These are phyloP conservation scores for Dactylella cylindrospora DNA, from an alignment of 2,329 filamentous ascomycete species.

Conservation along the genomic window DNA sequence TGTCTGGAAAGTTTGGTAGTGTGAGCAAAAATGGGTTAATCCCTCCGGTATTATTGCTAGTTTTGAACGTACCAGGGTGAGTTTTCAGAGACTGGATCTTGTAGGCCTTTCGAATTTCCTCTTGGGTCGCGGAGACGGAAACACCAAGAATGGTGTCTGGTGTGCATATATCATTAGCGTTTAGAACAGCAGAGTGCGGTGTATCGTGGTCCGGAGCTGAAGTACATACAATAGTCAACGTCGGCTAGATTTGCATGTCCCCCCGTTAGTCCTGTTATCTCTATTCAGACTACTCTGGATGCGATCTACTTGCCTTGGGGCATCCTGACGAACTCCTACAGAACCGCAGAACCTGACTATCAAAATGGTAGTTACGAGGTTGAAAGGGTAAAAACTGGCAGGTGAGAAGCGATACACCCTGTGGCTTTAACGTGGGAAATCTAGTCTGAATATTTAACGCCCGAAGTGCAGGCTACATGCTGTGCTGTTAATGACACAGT, in stretches of 20 bases:
- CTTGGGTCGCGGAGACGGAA: constrained; percentile 69
- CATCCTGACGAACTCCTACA: constrained; percentile 10
- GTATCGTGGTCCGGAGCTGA: not conserved
- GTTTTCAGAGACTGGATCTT: constrained; percentile 53
- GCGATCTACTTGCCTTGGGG: constrained; percentile 24
- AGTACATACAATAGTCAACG: constrained; percentile 28
- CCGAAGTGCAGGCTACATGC: too few relatives aligned
- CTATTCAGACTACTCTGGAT: not conserved
- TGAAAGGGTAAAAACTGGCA: too few relatives aligned
- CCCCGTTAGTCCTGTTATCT: not conserved
- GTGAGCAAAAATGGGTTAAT: not conserved
- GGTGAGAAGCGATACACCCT: too few relatives aligned
- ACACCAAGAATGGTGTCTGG: constrained; percentile 74
- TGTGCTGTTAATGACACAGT: too few relatives aligned
- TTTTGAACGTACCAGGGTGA: constrained; percentile 6
- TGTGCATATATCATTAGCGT: not conserved
- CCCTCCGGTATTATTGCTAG: not conserved
- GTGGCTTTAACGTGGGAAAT: too few relatives aligned
- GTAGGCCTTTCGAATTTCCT: constrained; percentile 91
- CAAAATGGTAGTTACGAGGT: too few relatives aligned
- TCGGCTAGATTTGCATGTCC: constrained; percentile 8
- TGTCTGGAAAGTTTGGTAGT: constrained; percentile 63
- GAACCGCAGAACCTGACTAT: too few relatives aligned
- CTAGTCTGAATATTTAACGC: too few relatives aligned
- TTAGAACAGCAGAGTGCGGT: not conserved